phyloP scores from a whole-genome alignment of 2,329 filamentous ascomycete genomes.

The Alternaria panax region DNA sequence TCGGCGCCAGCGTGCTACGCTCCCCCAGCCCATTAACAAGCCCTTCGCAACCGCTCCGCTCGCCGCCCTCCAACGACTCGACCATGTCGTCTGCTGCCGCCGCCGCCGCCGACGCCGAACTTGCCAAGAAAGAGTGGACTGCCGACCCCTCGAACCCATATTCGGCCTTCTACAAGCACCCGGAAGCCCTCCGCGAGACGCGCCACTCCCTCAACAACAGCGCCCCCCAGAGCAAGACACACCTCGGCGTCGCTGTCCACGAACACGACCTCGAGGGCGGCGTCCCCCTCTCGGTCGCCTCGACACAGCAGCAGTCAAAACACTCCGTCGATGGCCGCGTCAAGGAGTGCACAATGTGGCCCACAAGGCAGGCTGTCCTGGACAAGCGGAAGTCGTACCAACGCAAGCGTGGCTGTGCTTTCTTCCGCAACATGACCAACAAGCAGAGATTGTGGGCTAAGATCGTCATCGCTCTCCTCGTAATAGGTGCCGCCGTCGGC shows the following conservation, averaged over 20 bases:
- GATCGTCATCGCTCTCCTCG: slow-evolving; percentile 55
- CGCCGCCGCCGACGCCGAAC: slow-evolving; percentile 40
- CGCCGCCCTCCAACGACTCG: slow-evolving; percentile 44
- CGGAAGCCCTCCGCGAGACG: slow-evolving; percentile 54
- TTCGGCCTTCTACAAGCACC: slow-evolving; percentile 59
- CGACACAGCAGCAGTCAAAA: slow-evolving; percentile 51
- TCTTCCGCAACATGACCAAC: slow-evolving; percentile 52
- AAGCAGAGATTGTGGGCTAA: slow-evolving; percentile 55
- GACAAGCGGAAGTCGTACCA: slow-evolving; percentile 52
- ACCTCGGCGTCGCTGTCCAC: slow-evolving; percentile 41
- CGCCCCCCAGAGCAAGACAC: slow-evolving; percentile 39
- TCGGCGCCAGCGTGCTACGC: slow-evolving; percentile 53
- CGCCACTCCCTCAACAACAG: slow-evolving; percentile 50
- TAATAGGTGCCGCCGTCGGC: slow-evolving; percentile 57
- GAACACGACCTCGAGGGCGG: slow-evolving; percentile 53
- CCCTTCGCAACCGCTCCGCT: slow-evolving; percentile 33
- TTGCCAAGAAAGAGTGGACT: slow-evolving; percentile 38
- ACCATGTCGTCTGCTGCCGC: slow-evolving; percentile 43
- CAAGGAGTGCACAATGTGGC: slow-evolving; percentile 62
- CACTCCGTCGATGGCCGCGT: slow-evolving; percentile 51
- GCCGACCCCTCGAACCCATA: slow-evolving; percentile 52
- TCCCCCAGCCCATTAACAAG: slow-evolving; percentile 26
- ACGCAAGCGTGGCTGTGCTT: slow-evolving; percentile 49
- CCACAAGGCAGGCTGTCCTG: slow-evolving; percentile 56
- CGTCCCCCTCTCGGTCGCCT: slow-evolving; percentile 47